Base-by-base conservation (phyloP, 768 basidiomycete genomes). In the Naganishia kalamii region DNA sequence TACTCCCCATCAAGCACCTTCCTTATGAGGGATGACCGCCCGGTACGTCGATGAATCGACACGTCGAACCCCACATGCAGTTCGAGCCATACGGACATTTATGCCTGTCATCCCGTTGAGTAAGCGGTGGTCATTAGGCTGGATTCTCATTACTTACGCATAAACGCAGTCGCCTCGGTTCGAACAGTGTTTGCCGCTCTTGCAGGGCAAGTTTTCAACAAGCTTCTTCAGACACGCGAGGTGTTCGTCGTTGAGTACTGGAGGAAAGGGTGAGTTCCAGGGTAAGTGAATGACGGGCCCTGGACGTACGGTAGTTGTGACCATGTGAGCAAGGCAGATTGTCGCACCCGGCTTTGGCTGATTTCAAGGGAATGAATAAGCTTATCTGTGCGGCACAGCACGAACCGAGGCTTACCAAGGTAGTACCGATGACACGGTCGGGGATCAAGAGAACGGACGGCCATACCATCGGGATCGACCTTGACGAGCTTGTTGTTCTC, bases 381-480 rank as follows among this genome's bases (percentile, higher is more conserved):
- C 8, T 41, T 49, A 49, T 4, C 7, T 13, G 15, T 6, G n/a
- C 48, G 17, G 5, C 21, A 15, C 17, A 35, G 17, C 11, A 17
- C 8, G 32, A 10, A 10, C 13, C 11, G 4, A 49, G 6, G 2
- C 2, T 27, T 35, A 32, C 30, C 5, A 8, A 52, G 10, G 13
- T n/a, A 29, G 32, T 52, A 52, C 51, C 35, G 30, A 32, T 52
- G 51, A 32, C 51, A 52, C 6, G 51, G 51, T 52, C 32, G 11
- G 13, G 30, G 51, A 13, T 35, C 10, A 25, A 52, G 51, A 4
- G 48, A 33, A 1, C 51, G 51, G 6, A 52, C 51, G n/a, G 29
- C 51, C 17, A 35, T 7, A 3, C 51, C 32, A n/a, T 4, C 33
- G 21, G 32, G 13, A 8, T 52, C 51, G 3, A 52, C 51, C 13